Evolutionary conservation across 2,329 filamentous ascomycete genomes (phyloP).

Genomic region (Tolypocladium ovalisporum): DNA sequence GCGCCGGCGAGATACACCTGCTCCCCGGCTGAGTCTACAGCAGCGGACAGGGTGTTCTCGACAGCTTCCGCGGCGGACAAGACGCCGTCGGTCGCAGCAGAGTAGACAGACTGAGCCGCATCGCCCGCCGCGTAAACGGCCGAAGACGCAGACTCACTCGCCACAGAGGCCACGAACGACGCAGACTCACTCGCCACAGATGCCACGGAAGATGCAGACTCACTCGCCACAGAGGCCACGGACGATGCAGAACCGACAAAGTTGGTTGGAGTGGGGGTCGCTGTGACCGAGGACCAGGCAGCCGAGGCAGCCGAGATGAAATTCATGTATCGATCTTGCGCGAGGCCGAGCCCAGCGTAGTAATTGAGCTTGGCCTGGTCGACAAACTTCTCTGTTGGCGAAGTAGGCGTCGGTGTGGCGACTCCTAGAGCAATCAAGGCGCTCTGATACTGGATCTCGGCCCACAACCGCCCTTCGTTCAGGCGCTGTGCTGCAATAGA

Average conservation of each 20-base stretch:
- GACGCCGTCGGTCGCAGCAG: slow-evolving; percentile 30
- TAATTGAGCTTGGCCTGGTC: slow-evolving; percentile 56
- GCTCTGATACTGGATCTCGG: slow-evolving; percentile 59
- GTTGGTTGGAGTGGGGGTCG: slow-evolving; percentile 50
- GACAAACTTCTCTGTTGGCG: slow-evolving; percentile 44
- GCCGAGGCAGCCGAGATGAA: slow-evolving; percentile 64
- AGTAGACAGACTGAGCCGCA: slow-evolving; percentile 39
- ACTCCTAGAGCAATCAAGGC: slow-evolving; percentile 55
- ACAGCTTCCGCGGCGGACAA: slow-evolving; percentile 26
- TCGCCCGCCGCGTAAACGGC: slow-evolving; percentile 36
- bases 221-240: slow-evolving; percentile 35
- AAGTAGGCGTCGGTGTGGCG: slow-evolving; percentile 40
- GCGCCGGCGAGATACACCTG: slow-evolving; percentile 24
- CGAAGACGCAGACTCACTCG: slow-evolving; percentile 32
- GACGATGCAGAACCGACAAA: slow-evolving; percentile 35
- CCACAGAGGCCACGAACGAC: slow-evolving; percentile 38
- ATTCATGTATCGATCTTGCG: slow-evolving; percentile 67
- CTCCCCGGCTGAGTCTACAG: slow-evolving; percentile 34
- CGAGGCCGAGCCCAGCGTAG: slow-evolving; percentile 67
- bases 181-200: slow-evolving; percentile 22
- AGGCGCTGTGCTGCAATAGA: slow-evolving; percentile 62
- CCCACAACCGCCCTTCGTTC: slow-evolving; percentile 57
- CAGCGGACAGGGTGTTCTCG: slow-evolving; percentile 25
- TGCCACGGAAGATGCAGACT: slow-evolving; percentile 32
- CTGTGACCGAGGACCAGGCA: slow-evolving; percentile 49